These are phyloP conservation scores for Aureobasidium leucospermi DNA, from an alignment of 2,329 filamentous ascomycete genomes.

Conservation along the genomic window DNA sequence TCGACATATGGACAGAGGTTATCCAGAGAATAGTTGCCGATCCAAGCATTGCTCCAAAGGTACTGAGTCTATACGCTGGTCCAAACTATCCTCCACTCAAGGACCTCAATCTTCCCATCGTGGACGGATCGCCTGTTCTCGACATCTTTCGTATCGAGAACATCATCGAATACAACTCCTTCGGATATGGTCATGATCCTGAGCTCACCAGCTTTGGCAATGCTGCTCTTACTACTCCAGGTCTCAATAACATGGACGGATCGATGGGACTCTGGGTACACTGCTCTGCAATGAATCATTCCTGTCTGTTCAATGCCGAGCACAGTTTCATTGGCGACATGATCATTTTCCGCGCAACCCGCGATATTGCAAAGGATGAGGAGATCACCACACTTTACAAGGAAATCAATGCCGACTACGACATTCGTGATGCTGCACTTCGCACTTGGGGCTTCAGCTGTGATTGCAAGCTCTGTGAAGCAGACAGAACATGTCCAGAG, in stretches of 20 bases:
- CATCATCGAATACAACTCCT: conserved; percentile 31
- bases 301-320: conserved; percentile 40
- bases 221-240: neutral
- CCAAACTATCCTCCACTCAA: conserved; percentile 12
- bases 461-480: conserved; percentile 33
- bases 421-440: conserved; percentile 28
- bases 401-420: conserved; percentile 19
- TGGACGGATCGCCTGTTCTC: conserved; percentile 4
- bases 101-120: neutral
- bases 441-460: conserved; percentile 38
- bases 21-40: conserved; percentile 19
- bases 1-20: conserved; percentile 14
- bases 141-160: conserved; percentile 31
- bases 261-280: neutral
- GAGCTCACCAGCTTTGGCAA: conserved; percentile 1
- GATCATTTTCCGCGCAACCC: conserved; percentile 42
- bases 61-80: conserved; percentile 19
- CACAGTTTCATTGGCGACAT: conserved; percentile 50
- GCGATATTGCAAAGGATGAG: conserved; percentile 35
- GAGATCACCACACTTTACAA: conserved; percentile 34
- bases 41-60: conserved; percentile 11
- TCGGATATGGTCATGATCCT: neutral
- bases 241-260: neutral
- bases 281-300: conserved; percentile 48
- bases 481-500: neutral